A percentile compares a stretch with the other conserved stretches of the same genome.
These are phyloP conservation scores for Lentinus brumalis DNA, from an alignment of 768 basidiomycete genomes.

Conservation along the genomic window DNA sequence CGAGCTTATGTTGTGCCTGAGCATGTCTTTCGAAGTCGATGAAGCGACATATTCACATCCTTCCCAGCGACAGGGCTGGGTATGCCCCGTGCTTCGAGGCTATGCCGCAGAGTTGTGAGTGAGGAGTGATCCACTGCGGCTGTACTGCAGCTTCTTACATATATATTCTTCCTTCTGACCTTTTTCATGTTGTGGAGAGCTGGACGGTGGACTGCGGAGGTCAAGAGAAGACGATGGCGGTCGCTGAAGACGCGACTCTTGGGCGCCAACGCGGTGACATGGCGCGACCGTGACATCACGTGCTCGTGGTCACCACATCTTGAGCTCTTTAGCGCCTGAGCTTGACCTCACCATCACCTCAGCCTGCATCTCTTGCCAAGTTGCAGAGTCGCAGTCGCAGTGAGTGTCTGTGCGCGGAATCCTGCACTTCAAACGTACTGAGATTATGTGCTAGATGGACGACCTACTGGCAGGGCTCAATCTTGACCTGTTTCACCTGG, in stretches of 20 bases:
- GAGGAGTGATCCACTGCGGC: not conserved
- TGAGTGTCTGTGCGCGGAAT: no score
- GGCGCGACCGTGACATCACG: not conserved
- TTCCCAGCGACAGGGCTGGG: no score
- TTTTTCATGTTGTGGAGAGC: not conserved
- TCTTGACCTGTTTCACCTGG: no score
- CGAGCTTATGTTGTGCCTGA: slow-evolving; percentile 1
- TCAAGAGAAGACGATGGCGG: not conserved
- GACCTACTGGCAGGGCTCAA: no score
- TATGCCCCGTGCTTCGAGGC: not conserved
- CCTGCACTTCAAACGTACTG: no score
- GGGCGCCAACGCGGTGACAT: not conserved
- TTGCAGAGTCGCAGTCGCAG: no score
- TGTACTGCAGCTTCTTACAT: no score
- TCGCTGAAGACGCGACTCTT: not conserved
- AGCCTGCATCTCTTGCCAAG: no score
- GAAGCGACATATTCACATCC: not conserved
- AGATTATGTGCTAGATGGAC: no score
- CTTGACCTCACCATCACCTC: no score
- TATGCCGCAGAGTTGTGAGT: not conserved
- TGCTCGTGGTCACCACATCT: not conserved
- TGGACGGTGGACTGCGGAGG: not conserved
- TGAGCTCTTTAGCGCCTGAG: no score
- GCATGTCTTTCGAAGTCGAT: not conserved
- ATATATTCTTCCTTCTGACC: no score